Base-by-base conservation (phyloP, 768 basidiomycete genomes). In the Candolleomyces efflorescens region DNA sequence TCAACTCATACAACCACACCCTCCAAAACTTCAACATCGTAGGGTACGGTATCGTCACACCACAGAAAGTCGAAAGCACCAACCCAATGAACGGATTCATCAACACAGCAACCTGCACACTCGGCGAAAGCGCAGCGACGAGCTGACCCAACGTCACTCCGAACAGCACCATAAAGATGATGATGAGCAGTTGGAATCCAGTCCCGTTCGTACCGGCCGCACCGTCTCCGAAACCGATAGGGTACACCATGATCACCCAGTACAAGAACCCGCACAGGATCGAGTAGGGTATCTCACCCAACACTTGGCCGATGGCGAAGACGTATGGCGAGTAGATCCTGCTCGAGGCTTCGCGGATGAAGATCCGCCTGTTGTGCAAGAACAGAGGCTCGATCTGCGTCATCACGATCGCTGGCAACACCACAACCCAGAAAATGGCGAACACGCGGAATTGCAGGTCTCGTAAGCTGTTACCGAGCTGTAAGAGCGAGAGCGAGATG, bases 321-420 rank as follows among this genome's bases (percentile, higher is more conserved):
- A 92, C 90, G 57, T 85, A 86, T 0, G 90, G 86, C 0, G 87
- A 89, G 71, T 94, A 94, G 65, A 94, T 94, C 59, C 89, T 83
- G 72, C 89, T 90, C 2, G 87, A 89, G 0, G 89, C 80, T 73
- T 94, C 92, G 64, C 74, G 64, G 52, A 75, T 74, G 63, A 79
- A 80, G 27, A 69, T 74, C 44, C 76, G 61, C 69, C 92, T 73
- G 60, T 87, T 87, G 68, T 83, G 70, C 64, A 94, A 88, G 75
- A 90, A 96, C 71, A 89, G 71, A 0, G 93, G 93, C 71, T 92
- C 87, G 48, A 90, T 84, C 67, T 92, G 91, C 2, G 83, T 73
- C 79, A 94, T 88, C 54, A 95, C 74, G 59, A 94, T 80, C 7
- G 89, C 85, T 12, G 89, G 90, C 5, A 90, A 66, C 37, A 89